phyloP scores from a whole-genome alignment of 345 rosid genomes.

The Combretum micranthum region DNA sequence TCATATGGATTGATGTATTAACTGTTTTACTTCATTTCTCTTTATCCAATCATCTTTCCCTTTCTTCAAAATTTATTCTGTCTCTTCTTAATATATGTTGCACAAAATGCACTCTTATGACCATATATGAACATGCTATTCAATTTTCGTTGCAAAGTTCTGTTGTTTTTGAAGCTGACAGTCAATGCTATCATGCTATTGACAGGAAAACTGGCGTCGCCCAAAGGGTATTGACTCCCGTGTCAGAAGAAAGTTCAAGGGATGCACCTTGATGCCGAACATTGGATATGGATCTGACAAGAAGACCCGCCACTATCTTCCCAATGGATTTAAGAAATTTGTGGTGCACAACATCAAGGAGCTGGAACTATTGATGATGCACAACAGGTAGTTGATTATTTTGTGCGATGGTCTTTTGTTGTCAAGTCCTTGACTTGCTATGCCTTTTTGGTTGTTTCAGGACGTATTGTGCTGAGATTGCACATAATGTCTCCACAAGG shows the following conservation, averaged over 20 bases:
- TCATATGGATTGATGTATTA: too few relatives aligned
- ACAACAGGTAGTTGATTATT: slow-evolving; percentile 47
- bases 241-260: slow-evolving; percentile 79
- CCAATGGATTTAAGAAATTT: slow-evolving; percentile 80
- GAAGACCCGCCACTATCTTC: slow-evolving; percentile 76
- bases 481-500: slow-evolving; percentile 74
- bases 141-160: not conserved
- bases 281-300: slow-evolving; percentile 78
- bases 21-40: too few relatives aligned
- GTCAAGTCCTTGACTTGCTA: not conserved
- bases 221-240: slow-evolving; percentile 90
- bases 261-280: slow-evolving; percentile 74
- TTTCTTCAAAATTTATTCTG: not conserved
- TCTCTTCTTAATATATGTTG: not conserved
- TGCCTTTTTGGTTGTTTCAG: slow-evolving; percentile 14
- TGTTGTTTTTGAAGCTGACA: not conserved
- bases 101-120: too few relatives aligned
- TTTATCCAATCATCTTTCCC: not conserved
- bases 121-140: too few relatives aligned
- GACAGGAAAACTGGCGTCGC: slow-evolving; percentile 70
- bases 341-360: slow-evolving; percentile 67
- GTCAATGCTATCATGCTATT: not conserved
- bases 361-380: slow-evolving; percentile 89
- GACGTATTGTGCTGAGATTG: slow-evolving; percentile 84
- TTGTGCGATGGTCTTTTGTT: not conserved